Conservation (phyloP, 805 yeast genomes). For the Scheffersomyces amazonensis region DNA sequence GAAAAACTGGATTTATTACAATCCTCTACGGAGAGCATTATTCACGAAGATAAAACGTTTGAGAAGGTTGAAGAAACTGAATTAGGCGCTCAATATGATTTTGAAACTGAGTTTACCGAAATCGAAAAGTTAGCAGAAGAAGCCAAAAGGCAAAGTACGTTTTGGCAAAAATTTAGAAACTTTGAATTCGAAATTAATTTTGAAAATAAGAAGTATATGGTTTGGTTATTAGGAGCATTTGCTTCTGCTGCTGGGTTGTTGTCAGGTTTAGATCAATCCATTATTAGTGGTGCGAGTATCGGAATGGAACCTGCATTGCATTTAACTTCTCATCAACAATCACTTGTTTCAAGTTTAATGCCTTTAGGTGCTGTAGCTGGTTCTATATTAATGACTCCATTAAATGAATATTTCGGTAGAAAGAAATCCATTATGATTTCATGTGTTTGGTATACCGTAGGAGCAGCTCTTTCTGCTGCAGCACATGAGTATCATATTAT, state of each 20-base stretch:
- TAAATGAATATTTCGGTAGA: conserved; percentile 56
- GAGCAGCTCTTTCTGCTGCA: conserved; percentile 56
- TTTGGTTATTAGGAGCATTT: conserved; percentile 48
- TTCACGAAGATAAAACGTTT: not conserved
- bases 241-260: conserved; percentile 65
- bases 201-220: conserved; percentile 45
- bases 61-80: not conserved
- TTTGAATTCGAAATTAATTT: conserved; percentile 41
- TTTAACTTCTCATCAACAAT: conserved; percentile 41
- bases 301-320: conserved; percentile 44
- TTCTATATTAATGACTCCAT: conserved; percentile 56
- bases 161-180: conserved; percentile 33
- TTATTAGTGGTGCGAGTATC: conserved; percentile 61
- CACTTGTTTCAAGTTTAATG: conserved; percentile 58
- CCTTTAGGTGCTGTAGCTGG: conserved; percentile 72
- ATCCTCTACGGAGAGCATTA: not conserved
- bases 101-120: conserved; percentile 32
- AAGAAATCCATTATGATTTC: conserved; percentile 52
- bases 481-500: conserved; percentile 30
- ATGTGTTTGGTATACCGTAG: conserved; percentile 58
- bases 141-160: conserved; percentile 25
- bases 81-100: conserved; percentile 19
- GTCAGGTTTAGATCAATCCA: conserved; percentile 66
- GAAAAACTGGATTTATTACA: not conserved
- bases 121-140: conserved; percentile 30